Conservation (phyloP, 305 asterid genomes). For the Fraxinus angustifolia region DNA sequence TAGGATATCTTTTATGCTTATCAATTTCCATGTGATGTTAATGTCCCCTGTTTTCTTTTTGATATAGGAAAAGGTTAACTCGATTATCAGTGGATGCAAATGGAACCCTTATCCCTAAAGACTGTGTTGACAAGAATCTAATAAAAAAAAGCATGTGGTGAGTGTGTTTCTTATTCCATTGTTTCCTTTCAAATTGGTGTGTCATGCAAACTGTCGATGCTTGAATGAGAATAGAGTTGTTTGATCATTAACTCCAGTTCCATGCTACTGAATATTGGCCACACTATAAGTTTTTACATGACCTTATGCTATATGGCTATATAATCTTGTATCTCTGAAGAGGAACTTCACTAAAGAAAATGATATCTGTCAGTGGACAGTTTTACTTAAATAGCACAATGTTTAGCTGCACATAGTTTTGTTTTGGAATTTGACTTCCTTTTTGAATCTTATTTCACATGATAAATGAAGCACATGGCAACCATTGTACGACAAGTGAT, state of each 20-base stretch:
- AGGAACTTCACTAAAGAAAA: background rate
- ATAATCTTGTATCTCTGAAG: background rate
- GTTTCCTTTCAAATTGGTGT: background rate
- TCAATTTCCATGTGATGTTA: slow-evolving; percentile 9
- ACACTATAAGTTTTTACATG: background rate
- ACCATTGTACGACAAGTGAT: background rate
- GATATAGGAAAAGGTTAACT: slow-evolving; percentile 67
- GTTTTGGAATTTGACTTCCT: background rate
- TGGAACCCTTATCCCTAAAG: slow-evolving; percentile 74
- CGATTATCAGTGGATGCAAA: slow-evolving; percentile 85
- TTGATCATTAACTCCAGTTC: background rate
- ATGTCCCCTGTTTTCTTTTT: slow-evolving; percentile 4
- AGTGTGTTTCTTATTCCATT: slow-evolving; percentile 20
- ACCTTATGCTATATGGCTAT: background rate
- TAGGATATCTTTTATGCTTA: background rate
- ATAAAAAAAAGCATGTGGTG: slow-evolving; percentile 79
- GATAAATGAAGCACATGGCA: background rate
- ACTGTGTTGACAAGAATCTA: slow-evolving; percentile 61
- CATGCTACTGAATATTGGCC: background rate
- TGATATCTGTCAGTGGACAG: background rate
- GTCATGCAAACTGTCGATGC: background rate
- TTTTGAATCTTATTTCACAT: background rate
- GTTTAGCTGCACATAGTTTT: background rate
- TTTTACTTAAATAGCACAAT: background rate
- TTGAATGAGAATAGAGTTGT: background rate